Evolutionary conservation across 345 rosid genomes (phyloP).

Genomic region (Trapa incisa): DNA sequence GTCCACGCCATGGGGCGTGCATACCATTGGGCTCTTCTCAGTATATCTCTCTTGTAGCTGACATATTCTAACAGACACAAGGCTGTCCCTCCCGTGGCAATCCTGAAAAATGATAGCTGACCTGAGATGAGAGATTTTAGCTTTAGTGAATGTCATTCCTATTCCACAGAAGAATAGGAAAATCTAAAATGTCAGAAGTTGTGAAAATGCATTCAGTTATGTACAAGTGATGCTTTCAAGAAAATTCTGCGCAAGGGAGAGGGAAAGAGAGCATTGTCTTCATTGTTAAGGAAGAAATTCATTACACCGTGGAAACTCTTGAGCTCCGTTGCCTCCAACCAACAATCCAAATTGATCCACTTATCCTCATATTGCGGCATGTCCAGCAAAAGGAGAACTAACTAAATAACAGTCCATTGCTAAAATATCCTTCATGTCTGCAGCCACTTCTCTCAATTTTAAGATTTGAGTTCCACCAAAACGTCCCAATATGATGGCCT

Average conservation of each 20-base stretch:
- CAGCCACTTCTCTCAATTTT: background rate
- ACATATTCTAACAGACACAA: too few relatives aligned
- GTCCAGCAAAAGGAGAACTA: background rate
- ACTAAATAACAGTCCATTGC: background rate
- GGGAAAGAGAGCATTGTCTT: background rate
- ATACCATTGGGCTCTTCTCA: too few relatives aligned
- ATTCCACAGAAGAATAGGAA: too few relatives aligned
- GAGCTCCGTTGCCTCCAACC: background rate
- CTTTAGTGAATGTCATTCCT: too few relatives aligned
- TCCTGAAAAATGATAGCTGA: too few relatives aligned
- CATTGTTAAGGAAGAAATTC: background rate
- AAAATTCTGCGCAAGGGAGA: background rate
- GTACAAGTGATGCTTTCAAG: too few relatives aligned
- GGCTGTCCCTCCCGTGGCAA: too few relatives aligned
- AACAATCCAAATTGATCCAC: background rate
- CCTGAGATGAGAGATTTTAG: too few relatives aligned
- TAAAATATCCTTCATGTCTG: background rate
- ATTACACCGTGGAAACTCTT: background rate
- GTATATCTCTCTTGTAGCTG: too few relatives aligned
- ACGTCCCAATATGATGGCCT: background rate
- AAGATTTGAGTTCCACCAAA: background rate
- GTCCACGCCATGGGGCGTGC: background rate
- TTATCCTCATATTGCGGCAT: background rate
- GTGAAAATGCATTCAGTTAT: too few relatives aligned
- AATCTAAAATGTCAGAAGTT: too few relatives aligned